These are phyloP conservation scores for Beta macrorhiza DNA, from an alignment of 179 eudicot species.

Conservation along the genomic window DNA sequence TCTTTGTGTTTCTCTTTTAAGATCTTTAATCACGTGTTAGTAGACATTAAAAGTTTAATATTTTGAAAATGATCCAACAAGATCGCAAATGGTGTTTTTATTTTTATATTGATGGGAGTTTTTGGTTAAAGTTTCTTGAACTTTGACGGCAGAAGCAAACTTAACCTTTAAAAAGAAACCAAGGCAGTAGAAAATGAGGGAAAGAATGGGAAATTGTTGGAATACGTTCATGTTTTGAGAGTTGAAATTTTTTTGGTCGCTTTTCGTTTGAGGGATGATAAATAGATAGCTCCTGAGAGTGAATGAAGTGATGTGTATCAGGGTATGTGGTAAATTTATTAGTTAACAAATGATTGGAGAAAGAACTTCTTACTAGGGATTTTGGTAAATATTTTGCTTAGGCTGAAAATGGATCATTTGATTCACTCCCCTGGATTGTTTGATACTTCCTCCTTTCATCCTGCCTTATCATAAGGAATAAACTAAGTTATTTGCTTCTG, in stretches of 20 bases:
- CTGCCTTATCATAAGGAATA: not conserved
- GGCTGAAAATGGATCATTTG: not conserved
- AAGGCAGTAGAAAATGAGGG: not conserved
- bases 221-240: not conserved
- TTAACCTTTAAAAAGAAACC: no score
- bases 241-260: not conserved
- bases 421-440: not conserved
- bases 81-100: no score
- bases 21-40: not conserved
- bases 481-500: not conserved
- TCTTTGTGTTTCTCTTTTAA: no score
- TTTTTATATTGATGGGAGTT: no score
- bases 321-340: slow-evolving; percentile 4
- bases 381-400: not conserved
- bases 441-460: not conserved
- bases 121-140: no score
- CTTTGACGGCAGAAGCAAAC: no score
- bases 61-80: no score
- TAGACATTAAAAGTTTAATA: no score
- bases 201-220: slow-evolving; percentile 2
- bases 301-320: not conserved
- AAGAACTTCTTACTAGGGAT: not conserved
- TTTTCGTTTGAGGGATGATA: not conserved
- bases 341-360: not conserved
- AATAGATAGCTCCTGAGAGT: not conserved